A percentile compares a stretch with the other conserved stretches of the same genome.
phyloP scores from a whole-genome alignment of 1,139 yeast species.

The Pichia sp. region DNA sequence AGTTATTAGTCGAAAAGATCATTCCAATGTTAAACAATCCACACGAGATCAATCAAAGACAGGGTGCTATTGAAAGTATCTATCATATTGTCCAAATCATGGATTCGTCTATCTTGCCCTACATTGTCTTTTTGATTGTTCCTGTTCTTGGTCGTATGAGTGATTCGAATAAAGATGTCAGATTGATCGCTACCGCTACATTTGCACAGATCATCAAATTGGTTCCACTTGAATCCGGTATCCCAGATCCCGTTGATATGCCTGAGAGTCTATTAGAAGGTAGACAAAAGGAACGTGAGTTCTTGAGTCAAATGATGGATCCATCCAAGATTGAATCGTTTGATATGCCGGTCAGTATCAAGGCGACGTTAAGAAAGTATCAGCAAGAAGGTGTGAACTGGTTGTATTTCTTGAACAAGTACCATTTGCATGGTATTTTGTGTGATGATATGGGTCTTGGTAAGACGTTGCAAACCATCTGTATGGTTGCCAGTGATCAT shows the following conservation, averaged over 20 bases:
- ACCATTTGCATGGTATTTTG: slow-evolving; percentile 92
- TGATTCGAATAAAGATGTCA: slow-evolving; percentile 87
- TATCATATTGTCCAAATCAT: slow-evolving; percentile 81
- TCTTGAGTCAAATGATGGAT: slow-evolving; percentile 97
- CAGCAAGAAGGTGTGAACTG: slow-evolving; percentile 99
- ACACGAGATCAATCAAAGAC: slow-evolving; percentile 72
- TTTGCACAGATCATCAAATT: slow-evolving; percentile 95
- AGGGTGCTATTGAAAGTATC: slow-evolving; percentile 91
- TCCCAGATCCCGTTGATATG: slow-evolving; percentile 93
- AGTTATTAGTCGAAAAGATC: slow-evolving; percentile 72
- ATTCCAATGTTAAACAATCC: slow-evolving; percentile 84
- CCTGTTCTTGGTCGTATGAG: slow-evolving; percentile 98
- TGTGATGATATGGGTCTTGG: slow-evolving; percentile 99
- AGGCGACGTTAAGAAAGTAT: slow-evolving; percentile 90
- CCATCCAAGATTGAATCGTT: slow-evolving; percentile 90
- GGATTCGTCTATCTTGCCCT: slow-evolving; percentile 91
- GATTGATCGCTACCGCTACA: slow-evolving; percentile 90
- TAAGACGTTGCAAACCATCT: slow-evolving; percentile 94
- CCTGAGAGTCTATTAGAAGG: slow-evolving; percentile 82
- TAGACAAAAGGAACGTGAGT: slow-evolving; percentile 91
- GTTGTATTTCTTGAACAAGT: slow-evolving; percentile 93
- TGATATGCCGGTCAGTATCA: slow-evolving; percentile 84
- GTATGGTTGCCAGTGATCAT: slow-evolving; percentile 96
- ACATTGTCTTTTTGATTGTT: slow-evolving; percentile 91
- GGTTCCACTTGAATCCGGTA: slow-evolving; percentile 97